These are phyloP conservation scores for Pluteus cervinus DNA, from an alignment of 768 basidiomycete genomes.

Conservation along the genomic window DNA sequence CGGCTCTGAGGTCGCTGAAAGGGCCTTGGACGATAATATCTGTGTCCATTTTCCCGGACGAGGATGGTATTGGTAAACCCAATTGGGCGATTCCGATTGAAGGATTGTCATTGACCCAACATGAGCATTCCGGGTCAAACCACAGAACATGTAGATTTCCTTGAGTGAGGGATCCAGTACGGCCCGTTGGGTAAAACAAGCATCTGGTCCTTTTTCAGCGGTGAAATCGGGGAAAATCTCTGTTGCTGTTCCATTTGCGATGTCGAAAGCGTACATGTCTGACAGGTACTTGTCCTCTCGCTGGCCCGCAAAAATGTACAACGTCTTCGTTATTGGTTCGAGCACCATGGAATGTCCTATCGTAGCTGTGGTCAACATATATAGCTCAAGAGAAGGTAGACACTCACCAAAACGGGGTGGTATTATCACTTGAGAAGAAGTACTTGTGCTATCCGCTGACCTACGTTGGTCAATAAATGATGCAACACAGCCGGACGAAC, in stretches of 20 bases:
- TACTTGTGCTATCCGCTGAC: conserved; percentile 19
- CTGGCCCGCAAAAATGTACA: conserved; percentile 75
- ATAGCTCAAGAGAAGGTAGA: conserved; percentile 1
- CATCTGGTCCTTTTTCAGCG: conserved; percentile 56
- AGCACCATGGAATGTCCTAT: conserved; percentile 80
- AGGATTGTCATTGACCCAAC: conserved; percentile 34
- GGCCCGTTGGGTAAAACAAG: conserved; percentile 71
- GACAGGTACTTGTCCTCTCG: conserved; percentile 59
- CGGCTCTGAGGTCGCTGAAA: neutral
- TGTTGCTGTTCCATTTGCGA: conserved; percentile 47
- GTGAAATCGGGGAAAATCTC: conserved; percentile 63
- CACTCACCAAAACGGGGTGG: conserved; percentile 55
- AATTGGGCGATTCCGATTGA: conserved; percentile 47
- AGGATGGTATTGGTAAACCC: conserved; percentile 61
- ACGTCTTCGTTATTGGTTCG: conserved; percentile 47
- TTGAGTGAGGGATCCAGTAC: conserved; percentile 55
- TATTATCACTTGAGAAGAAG: conserved; percentile 34
- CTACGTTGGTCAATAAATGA: conserved; percentile 11
- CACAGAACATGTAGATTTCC: conserved; percentile 78
- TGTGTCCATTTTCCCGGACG: conserved; percentile 62
- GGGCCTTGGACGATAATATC: conserved; percentile 46
- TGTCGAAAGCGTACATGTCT: conserved; percentile 74
- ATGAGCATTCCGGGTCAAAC: conserved; percentile 41
- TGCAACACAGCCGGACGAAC: neutral
- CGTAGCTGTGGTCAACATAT: neutral